A percentile compares a stretch with the other conserved stretches of the same genome.
Conservation (phyloP, 163 green algal genomes). For the Picocystis sp. region DNA sequence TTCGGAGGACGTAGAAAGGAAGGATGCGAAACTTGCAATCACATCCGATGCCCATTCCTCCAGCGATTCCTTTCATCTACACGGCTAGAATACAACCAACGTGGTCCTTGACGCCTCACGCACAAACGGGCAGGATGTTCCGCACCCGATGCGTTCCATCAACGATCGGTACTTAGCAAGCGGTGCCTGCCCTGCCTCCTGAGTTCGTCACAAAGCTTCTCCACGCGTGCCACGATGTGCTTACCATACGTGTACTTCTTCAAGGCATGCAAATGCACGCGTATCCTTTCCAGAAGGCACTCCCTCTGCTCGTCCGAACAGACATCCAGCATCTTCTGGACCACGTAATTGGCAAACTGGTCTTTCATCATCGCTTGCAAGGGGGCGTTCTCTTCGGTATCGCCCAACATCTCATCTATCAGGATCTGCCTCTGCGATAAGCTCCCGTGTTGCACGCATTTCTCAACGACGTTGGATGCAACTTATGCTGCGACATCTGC, state of each 20-base stretch:
- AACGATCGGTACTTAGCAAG: no score
- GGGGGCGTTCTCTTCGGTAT: conserved; percentile 23
- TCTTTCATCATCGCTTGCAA: conserved; percentile 66
- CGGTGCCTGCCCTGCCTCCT: no score
- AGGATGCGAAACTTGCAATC: no score
- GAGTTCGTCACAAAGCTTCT: conserved; percentile 26
- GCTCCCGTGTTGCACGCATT: conserved; percentile 59
- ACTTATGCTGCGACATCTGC: conserved; percentile 48
- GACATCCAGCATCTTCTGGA: conserved; percentile 62
- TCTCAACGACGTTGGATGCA: conserved; percentile 81
- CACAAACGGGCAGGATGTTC: no score
- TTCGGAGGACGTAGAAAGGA: no score
- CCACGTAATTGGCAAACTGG: conserved; percentile 90
- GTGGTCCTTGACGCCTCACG: no score
- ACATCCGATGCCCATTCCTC: no score
- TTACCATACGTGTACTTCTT: conserved; percentile 72
- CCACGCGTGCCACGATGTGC: conserved; percentile 70
- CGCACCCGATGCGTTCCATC: no score
- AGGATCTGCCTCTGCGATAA: conserved; percentile 39
- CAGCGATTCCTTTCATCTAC: no score
- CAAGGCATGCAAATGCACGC: conserved; percentile 43
- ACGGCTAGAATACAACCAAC: no score
- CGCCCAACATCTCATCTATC: conserved; percentile 38
- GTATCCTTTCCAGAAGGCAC: conserved; percentile 43
- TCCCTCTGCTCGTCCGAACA: conserved; percentile 47